Evolutionary conservation across 129 eudicot genomes (phyloP), one percentile per base, ranked within the genome.

Genomic region (Erigeron canadensis): DNA sequence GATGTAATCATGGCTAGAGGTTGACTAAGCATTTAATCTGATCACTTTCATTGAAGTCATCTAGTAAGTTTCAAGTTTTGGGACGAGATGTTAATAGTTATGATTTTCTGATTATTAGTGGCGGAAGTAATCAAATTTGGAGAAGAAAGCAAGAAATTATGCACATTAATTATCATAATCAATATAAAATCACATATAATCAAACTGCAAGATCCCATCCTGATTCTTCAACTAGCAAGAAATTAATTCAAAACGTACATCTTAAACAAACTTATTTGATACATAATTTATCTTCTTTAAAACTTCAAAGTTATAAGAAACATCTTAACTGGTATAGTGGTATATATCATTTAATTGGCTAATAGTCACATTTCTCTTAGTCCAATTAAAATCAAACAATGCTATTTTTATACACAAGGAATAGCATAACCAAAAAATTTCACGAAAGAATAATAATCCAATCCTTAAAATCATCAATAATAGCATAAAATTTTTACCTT

Each of bases 401-500:
- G 43, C 42, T 18, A 19, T 15, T 62, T 62, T 62, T 12, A 23
- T 3, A 62, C 21, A 38, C 13, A 13, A 13, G 22, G 18, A 56
- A 56, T 1, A n/a, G 38, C 21, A 10, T 37, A 63, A 40, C 28
- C 7, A 34, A 39, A 39, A n/a, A 1, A 17, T 42, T 41, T 18
- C 15, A 43, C 1, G 37, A 65, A 45, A 41, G 9, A 28, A 72
- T 46, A 41, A 7, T 38, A n/a, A 60, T 60, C 16, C 51, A 54
- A 16, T 50, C 22, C 10, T 70, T 41, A 42, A 51, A 11, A 15
- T 69, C 71, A 50, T 9, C 21, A 43, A 34, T 12, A 16, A 62
- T 67, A 18, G 46, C 19, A 22, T 15, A 38, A 48, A 51, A 40
- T 50, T 54, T 41, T 64, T 86, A 95, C 99, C 99, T 84, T 73